Conservation (phyloP, 228 moss, liverwort and hornwort genomes). For the Sphagnum fallax region DNA sequence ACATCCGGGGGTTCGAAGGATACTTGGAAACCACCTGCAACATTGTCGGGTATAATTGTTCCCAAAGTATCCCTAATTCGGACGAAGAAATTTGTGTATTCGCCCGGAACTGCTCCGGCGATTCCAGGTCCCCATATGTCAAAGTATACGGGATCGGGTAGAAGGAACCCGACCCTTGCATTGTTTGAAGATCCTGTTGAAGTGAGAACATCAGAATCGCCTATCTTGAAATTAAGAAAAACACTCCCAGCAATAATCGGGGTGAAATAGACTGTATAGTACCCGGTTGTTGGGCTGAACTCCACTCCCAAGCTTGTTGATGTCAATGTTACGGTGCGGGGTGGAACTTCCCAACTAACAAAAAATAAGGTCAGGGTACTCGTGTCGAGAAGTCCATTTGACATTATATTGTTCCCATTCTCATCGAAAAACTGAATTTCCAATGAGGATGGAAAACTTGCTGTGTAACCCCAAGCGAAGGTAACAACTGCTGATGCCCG, state of each 20-base stretch:
- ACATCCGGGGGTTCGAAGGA: too few relatives aligned
- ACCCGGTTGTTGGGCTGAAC: constrained; percentile 11
- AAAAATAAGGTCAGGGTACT: constrained; percentile 22
- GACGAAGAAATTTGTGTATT: constrained; percentile 30
- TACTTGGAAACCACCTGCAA: too few relatives aligned
- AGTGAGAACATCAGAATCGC: constrained; percentile 20
- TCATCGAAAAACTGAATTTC: constrained; percentile 42
- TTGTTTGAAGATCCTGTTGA: constrained; percentile 23
- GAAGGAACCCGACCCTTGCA: constrained; percentile 18
- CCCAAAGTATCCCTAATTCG: constrained; percentile 21
- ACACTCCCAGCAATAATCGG: constrained; percentile 23
- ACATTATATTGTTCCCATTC: constrained; percentile 37
- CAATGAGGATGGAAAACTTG: constrained; percentile 26
- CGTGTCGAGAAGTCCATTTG: constrained; percentile 28
- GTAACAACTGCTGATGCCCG: too few relatives aligned
- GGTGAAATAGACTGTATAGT: constrained; percentile 23
- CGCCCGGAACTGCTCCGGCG: constrained; percentile 30
- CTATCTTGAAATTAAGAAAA: constrained; percentile 24
- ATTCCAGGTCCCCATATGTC: constrained; percentile 54
- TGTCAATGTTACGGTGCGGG: constrained; percentile 13
- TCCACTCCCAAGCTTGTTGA: constrained; percentile 15
- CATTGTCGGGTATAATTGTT: constrained; percentile 6
- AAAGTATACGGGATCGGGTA: constrained; percentile 21
- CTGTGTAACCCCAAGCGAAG: constrained; percentile 3
- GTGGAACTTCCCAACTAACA: constrained; percentile 26